phyloP scores from a whole-genome alignment of 2,329 filamentous ascomycete species.

The Colletotrichum sp. region DNA sequence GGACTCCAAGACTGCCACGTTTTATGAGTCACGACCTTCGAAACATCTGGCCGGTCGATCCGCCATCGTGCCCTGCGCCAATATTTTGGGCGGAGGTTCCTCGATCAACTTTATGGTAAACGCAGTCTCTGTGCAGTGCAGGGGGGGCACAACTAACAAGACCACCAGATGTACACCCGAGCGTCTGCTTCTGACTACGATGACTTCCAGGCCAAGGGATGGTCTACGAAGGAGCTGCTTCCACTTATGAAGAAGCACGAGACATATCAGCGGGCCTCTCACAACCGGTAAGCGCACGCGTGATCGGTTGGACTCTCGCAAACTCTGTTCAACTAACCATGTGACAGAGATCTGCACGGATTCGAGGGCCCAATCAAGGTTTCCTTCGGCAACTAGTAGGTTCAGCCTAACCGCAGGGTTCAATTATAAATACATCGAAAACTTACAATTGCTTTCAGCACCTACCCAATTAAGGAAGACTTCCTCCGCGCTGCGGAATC shows the following conservation, averaged over 20 bases:
- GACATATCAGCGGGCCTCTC: constrained; percentile 72
- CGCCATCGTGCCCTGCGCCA: constrained; percentile 76
- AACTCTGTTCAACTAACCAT: background rate
- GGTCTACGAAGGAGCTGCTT: constrained; percentile 76
- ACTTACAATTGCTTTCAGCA: constrained; percentile 39
- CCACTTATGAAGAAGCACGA: constrained; percentile 83
- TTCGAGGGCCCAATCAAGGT: constrained; percentile 84
- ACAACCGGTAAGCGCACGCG: constrained; percentile 50
- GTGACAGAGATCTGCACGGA: constrained; percentile 67
- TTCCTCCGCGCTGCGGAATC: constrained; percentile 76
- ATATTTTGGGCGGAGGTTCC: constrained; percentile 74
- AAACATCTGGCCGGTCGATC: constrained; percentile 74
- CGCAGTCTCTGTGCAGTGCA: background rate
- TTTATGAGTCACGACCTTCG: constrained; percentile 79
- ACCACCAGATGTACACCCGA: constrained; percentile 71
- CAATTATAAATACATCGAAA: background rate
- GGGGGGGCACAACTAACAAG: constrained; percentile 13
- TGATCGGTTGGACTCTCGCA: background rate
- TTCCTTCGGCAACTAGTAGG: constrained; percentile 75
- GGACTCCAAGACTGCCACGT: constrained; percentile 81
- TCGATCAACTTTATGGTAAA: constrained; percentile 79
- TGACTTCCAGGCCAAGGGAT: constrained; percentile 81
- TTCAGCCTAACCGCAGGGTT: background rate
- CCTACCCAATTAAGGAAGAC: constrained; percentile 82
- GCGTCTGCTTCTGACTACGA: constrained; percentile 77